These are phyloP conservation scores for Ganoderma meredithae DNA, from an alignment of 1,284 basidiomycete genomes.

Conservation along the genomic window DNA sequence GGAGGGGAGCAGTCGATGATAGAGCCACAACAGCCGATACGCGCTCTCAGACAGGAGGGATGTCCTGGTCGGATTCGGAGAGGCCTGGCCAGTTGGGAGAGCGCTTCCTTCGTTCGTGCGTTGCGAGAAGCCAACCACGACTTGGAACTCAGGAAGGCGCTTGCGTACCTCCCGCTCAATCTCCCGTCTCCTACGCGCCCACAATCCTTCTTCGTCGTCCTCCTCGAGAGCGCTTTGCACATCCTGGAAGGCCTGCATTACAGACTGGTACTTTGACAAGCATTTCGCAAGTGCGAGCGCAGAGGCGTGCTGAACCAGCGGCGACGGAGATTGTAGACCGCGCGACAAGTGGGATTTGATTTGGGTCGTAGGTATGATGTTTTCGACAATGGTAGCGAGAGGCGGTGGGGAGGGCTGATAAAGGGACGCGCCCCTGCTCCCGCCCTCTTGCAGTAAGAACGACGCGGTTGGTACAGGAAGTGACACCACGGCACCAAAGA, in stretches of 20 bases:
- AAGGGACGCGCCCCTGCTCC: constrained; percentile 41
- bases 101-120: constrained; percentile 38
- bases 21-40: constrained; percentile 84
- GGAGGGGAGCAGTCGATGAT: constrained; percentile 79
- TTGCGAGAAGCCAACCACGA: constrained; percentile 82
- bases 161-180: constrained; percentile 79
- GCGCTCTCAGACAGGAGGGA: constrained; percentile 81
- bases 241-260: constrained; percentile 57
- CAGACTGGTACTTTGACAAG: constrained; percentile 71
- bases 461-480: constrained; percentile 73
- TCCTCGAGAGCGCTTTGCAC: constrained; percentile 70
- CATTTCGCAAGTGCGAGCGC: constrained; percentile 79
- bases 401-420: constrained; percentile 79
- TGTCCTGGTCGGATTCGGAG: constrained; percentile 46
- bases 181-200: constrained; percentile 68
- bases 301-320: constrained; percentile 85
- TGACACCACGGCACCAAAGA: constrained; percentile 80
- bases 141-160: constrained; percentile 85
- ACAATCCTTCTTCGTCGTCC: constrained; percentile 67
- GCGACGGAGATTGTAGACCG: constrained; percentile 74
- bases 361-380: constrained; percentile 76
- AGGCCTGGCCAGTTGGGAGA: constrained; percentile 34
- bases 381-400: constrained; percentile 72
- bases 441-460: constrained; percentile 59
- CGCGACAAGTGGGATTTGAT: constrained; percentile 80